A percentile compares a stretch with the other conserved stretches of the same genome.
These are phyloP conservation scores for Hypocreales sp. DNA, from an alignment of 2,329 filamentous ascomycete genomes.

Conservation along the genomic window DNA sequence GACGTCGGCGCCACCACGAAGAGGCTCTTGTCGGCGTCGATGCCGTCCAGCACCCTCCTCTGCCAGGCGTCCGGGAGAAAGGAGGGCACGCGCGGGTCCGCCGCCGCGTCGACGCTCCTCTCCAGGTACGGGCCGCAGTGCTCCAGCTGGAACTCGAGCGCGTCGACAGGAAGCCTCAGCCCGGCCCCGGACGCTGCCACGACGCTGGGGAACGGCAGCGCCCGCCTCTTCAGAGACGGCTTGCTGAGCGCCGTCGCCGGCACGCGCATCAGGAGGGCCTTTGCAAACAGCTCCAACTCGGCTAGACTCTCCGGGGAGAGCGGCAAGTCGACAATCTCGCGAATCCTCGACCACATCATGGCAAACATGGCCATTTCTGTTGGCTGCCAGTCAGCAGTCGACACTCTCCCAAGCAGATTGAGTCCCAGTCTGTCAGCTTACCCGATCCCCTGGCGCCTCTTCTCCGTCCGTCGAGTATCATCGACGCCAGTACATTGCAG, in stretches of 20 bases:
- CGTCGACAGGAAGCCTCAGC: conserved; percentile 2
- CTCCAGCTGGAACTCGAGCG: conserved; percentile 15
- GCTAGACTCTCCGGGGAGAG: conserved; percentile 4
- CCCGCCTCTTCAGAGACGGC: not conserved
- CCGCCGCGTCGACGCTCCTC: conserved; percentile 51
- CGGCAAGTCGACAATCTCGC: conserved; percentile 2
- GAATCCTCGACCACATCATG: conserved; percentile 5
- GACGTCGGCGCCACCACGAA: conserved; percentile 67
- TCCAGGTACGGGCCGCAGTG: conserved; percentile 53
- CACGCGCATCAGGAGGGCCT: conserved; percentile 5
- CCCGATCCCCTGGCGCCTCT: not conserved
- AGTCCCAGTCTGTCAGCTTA: not conserved
- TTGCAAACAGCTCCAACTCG: conserved; percentile 3
- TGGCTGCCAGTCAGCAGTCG: not conserved
- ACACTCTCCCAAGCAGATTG: not conserved
- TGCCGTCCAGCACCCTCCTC: conserved; percentile 53
- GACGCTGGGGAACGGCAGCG: not conserved
- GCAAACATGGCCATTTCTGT: conserved; percentile 3
- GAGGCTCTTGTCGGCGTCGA: conserved; percentile 54
- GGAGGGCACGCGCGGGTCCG: conserved; percentile 45
- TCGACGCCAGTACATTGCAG: conserved; percentile 13
- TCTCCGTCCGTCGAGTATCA: conserved; percentile 1
- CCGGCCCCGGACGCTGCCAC: not conserved
- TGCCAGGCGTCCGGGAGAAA: conserved; percentile 71
- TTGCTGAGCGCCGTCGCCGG: too few relatives aligned